Evolutionary conservation across 2,329 filamentous ascomycete species (phyloP), one percentile per base, ranked within the genome.

Genomic region (Emergomyces pasteurianus): DNA sequence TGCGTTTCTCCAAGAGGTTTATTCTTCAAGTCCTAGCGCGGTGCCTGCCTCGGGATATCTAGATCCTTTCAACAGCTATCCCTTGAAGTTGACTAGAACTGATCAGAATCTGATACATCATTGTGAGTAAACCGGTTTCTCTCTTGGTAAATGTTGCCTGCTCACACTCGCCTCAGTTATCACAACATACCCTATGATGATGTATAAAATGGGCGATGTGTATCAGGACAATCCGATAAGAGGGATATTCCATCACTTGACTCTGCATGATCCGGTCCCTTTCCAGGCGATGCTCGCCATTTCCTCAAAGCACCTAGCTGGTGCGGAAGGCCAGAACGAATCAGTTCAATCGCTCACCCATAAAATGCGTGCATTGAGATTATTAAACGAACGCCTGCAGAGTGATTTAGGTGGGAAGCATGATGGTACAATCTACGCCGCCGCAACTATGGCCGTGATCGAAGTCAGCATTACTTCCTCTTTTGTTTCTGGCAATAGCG

Each of bases 211-310:
- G 61, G 66, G 64, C 58, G 65, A 67, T 43, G 63, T 65, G 2
- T 59, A 67, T 9, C 65, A 68, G 49, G 63, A 67, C 38, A 71
- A 72, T 52, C 70, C 70, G 14, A 68, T 71, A 61, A 64, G 67
- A 63, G 68, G 65, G 46, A 72, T 72, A 60, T 72, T 72, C 52
- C 68, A 67, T 26, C 67, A 67, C 34, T 64, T 72, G 50, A 69
- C 69, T 3, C 58, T 72, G 31, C 66, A 70, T 43, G 69, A 71
- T 59, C 64, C 61, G n/a, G 62, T 71, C 28, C 67, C 70, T 5
- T 72, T 72, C 50, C 69, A 72, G 40, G 69, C 70, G 23, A 72
- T 72, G 70, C 67, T 72, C 58, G 69, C 70, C 9, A 71, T 72
- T 64, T 68, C 70, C 18, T 68, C 70, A 18, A 72, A 71, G 56